Conservation (phyloP, 2,329 filamentous ascomycete species). For the Calonectria crousiana region DNA sequence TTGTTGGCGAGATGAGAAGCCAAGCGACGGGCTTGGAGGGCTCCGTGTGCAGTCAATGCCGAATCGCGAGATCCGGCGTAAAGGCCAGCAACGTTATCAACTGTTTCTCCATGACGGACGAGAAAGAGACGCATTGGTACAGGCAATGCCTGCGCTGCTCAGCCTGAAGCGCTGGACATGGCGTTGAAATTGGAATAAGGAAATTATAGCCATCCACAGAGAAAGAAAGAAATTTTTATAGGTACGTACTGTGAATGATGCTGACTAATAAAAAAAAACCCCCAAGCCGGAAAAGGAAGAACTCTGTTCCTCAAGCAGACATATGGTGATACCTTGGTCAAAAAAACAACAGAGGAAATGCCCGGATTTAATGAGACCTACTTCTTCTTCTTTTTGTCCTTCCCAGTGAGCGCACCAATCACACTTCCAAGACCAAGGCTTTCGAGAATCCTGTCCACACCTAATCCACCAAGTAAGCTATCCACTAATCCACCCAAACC, state of each 20-base stretch:
- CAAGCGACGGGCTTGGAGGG: slow-evolving; percentile 81
- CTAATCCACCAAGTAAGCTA: slow-evolving; percentile 80
- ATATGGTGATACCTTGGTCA: background rate
- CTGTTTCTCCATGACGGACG: slow-evolving; percentile 89
- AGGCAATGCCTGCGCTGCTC: slow-evolving; percentile 24
- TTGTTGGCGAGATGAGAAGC: slow-evolving; percentile 68
- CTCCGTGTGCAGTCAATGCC: slow-evolving; percentile 82
- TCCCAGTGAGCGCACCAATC: slow-evolving; percentile 57
- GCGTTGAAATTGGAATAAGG: slow-evolving; percentile 33
- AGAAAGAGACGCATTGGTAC: slow-evolving; percentile 70
- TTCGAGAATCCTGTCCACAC: slow-evolving; percentile 80
- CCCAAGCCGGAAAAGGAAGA: background rate
- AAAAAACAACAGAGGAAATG: background rate
- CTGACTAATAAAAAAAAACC: background rate
- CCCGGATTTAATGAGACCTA: background rate
- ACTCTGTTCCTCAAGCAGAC: background rate
- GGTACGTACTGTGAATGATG: too few species aligned
- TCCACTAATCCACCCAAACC: slow-evolving; percentile 87
- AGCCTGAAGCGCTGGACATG: slow-evolving; percentile 38
- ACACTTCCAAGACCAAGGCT: slow-evolving; percentile 74
- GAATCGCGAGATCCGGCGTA: slow-evolving; percentile 88
- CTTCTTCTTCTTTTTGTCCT: slow-evolving; percentile 51
- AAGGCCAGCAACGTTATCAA: slow-evolving; percentile 85
- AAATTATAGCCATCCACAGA: too few species aligned
- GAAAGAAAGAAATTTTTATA: background rate